Evolutionary conservation across 257 asterid species (phyloP).

Genomic region (Haberlea rhodopensis): DNA sequence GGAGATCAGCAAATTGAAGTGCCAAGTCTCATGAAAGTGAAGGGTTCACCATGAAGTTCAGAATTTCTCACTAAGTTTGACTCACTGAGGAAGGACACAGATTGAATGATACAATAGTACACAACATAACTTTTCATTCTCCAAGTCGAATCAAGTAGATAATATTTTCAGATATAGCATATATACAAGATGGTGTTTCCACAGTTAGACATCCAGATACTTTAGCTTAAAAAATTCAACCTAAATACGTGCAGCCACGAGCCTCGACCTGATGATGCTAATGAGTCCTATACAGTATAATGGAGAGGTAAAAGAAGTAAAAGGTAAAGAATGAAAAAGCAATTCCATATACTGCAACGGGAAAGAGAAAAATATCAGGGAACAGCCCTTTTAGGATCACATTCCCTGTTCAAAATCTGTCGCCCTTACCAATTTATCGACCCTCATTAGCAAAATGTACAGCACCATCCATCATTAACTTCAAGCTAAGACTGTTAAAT

Average conservation of each 20-base stretch:
- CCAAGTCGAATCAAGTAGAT: not conserved
- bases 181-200: too few species aligned
- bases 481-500: slow-evolving; percentile 33
- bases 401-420: not conserved
- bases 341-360: not conserved
- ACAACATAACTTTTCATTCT: too few species aligned
- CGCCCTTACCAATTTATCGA: not conserved
- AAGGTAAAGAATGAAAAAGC: not conserved
- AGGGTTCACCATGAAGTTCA: not conserved
- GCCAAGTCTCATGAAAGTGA: not conserved
- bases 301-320: not conserved
- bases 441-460: slow-evolving; percentile 16
- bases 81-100: not conserved
- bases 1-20: not conserved
- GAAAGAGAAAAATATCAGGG: not conserved
- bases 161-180: not conserved
- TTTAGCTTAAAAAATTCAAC: not conserved
- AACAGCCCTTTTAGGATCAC: not conserved
- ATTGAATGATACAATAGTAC: not conserved
- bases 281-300: not conserved
- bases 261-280: not conserved
- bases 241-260: not conserved
- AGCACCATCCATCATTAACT: slow-evolving; percentile 33
- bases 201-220: not conserved
- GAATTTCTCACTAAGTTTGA: not conserved